Conservation (phyloP, 169 alveolate species). For the Miamiensis avidus region DNA sequence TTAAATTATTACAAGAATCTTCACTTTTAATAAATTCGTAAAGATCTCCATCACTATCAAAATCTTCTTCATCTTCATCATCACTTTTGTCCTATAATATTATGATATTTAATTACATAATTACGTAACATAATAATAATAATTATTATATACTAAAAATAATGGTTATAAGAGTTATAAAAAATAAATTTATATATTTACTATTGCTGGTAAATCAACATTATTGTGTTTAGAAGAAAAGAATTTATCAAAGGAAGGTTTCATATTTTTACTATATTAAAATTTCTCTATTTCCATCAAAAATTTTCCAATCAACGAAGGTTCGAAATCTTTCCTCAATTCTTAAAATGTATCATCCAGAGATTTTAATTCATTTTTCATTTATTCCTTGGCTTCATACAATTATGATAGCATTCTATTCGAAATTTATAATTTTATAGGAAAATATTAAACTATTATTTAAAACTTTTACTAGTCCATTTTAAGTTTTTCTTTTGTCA, state of each 20-base stretch:
- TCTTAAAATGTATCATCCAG: constrained; percentile 37
- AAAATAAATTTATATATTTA: too few relatives aligned
- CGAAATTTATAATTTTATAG: neutral
- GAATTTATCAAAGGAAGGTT: constrained; percentile 16
- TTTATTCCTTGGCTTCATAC: constrained; percentile 29
- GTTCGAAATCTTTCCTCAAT: constrained; percentile 36
- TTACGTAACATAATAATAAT: neutral
- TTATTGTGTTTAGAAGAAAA: neutral
- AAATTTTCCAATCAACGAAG: constrained; percentile 32
- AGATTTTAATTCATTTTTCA: constrained; percentile 35
- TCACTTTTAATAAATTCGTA: constrained; percentile 11
- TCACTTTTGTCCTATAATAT: neutral
- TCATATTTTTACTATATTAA: constrained; percentile 11
- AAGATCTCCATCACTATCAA: constrained; percentile 17
- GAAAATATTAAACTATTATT: constrained; percentile 1
- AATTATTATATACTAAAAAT: too few relatives aligned
- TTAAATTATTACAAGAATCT: constrained; percentile 18
- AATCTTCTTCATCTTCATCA: constrained; percentile 19
- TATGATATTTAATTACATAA: neutral
- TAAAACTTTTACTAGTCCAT: neutral
- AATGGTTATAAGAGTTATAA: too few relatives aligned
- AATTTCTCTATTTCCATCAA: constrained; percentile 32
- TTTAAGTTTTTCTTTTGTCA: constrained; percentile 23
- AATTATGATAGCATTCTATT: constrained; percentile 10
- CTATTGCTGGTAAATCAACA: neutral